A percentile compares a stretch with the other conserved stretches of the same genome.
Evolutionary conservation across 73 alveolate genomes (phyloP).

Genomic region (Loxodes magnus): DNA sequence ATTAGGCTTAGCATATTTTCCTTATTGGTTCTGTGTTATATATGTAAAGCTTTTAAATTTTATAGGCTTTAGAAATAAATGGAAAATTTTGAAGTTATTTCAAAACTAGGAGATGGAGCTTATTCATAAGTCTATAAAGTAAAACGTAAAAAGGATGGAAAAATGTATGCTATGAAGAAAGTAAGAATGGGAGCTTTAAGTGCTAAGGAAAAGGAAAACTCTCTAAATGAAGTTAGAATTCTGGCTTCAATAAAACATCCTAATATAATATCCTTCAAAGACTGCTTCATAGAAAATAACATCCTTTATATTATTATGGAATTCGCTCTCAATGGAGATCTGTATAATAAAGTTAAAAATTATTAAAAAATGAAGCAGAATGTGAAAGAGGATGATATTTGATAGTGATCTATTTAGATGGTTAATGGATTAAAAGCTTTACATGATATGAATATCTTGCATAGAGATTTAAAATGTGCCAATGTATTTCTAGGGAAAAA

Average conservation of each 20-base stretch:
- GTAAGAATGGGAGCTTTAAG: slow-evolving; percentile 13
- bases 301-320: slow-evolving; percentile 36
- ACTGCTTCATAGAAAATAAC: slow-evolving; percentile 24
- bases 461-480: slow-evolving; percentile 1
- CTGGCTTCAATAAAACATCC: no score
- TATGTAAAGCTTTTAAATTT: no score
- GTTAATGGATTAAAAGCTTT: slow-evolving; percentile 28
- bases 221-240: slow-evolving; percentile 42
- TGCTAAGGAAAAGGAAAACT: slow-evolving; percentile 36
- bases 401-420: slow-evolving; percentile 19
- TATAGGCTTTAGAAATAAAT: no score
- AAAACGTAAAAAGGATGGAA: slow-evolving; percentile 21
- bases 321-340: slow-evolving; percentile 39
- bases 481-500: slow-evolving; percentile 21
- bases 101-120: slow-evolving; percentile 40
- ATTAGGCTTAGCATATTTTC: no score
- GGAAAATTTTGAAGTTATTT: no score
- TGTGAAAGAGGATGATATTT: slow-evolving; percentile 25
- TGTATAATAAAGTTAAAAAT: slow-evolving; percentile 14
- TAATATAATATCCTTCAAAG: slow-evolving; percentile 20
- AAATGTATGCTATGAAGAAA: no score
- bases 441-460: slow-evolving; percentile 19
- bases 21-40: no score
- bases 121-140: slow-evolving; percentile 34
- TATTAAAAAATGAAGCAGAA: slow-evolving; percentile 1